phyloP scores from a whole-genome alignment of 2,329 filamentous ascomycete species.

The Thelonectria rubi region DNA sequence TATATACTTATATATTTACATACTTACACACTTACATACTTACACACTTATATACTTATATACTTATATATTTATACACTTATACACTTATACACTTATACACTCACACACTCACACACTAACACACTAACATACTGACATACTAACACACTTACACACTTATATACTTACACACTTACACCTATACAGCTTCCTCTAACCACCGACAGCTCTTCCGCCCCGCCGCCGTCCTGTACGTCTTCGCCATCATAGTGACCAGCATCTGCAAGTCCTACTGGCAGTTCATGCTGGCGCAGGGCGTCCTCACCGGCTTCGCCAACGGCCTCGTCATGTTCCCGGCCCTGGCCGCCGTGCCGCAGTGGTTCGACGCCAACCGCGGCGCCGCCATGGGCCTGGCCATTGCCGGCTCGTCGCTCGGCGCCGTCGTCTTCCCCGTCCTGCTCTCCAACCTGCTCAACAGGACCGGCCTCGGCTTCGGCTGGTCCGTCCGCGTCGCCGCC shows the following conservation, averaged over 20 bases:
- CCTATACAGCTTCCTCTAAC: not conserved
- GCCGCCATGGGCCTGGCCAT: slow-evolving; percentile 1
- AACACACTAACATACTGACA: no score
- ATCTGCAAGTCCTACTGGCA: slow-evolving; percentile 55
- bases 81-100: no score
- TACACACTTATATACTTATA: no score
- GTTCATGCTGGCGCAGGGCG: slow-evolving; percentile 54
- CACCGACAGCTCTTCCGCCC: slow-evolving; percentile 44
- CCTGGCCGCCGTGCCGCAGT: slow-evolving; percentile 46
- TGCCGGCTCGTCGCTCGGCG: slow-evolving; percentile 25
- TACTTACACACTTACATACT: no score
- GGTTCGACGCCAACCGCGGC: slow-evolving; percentile 39
- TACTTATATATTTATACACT: no score
- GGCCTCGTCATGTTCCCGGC: slow-evolving; percentile 53
- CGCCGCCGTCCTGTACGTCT: slow-evolving; percentile 46
- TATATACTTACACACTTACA: no score
- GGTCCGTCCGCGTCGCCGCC: slow-evolving; percentile 62
- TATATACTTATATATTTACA: no score
- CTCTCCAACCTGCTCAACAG: slow-evolving; percentile 58
- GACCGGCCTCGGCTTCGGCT: slow-evolving; percentile 56
- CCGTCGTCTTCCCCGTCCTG: slow-evolving; percentile 55
- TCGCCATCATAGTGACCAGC: slow-evolving; percentile 57
- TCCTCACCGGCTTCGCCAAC: slow-evolving; percentile 56
- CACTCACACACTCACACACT: no score
- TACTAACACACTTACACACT: no score